A percentile compares a stretch with the other conserved stretches of the same genome.
phyloP scores from a whole-genome alignment of 2,329 filamentous ascomycete species.

The Stachybotrys elegans region DNA sequence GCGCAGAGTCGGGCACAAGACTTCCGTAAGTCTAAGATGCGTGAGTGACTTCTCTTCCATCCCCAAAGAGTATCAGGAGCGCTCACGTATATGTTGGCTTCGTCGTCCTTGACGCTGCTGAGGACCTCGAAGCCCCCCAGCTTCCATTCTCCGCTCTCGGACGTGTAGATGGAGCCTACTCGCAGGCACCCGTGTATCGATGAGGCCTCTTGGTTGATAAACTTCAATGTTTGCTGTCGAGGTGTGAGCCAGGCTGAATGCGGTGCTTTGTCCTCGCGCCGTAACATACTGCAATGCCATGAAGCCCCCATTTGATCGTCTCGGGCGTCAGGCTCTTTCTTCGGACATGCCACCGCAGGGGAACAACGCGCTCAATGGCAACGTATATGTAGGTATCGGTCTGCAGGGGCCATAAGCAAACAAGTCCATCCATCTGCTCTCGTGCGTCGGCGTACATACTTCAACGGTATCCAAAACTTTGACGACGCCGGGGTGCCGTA shows the following conservation, averaged over 20 bases:
- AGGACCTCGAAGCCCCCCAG: slow-evolving; percentile 88
- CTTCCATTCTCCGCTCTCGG: slow-evolving; percentile 97
- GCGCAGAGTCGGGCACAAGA: slow-evolving; percentile 75
- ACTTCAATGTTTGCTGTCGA: slow-evolving; percentile 79
- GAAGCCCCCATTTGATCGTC: slow-evolving; percentile 94
- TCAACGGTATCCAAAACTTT: slow-evolving; percentile 93
- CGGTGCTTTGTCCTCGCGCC: too few species aligned
- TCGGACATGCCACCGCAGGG: slow-evolving; percentile 84
- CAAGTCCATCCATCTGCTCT: background rate
- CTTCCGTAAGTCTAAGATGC: slow-evolving; percentile 70
- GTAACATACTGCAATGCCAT: slow-evolving; percentile 67
- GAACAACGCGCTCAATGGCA: slow-evolving; percentile 84
- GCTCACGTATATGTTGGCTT: slow-evolving; percentile 79
- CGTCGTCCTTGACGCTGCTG: slow-evolving; percentile 93
- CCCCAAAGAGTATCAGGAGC: background rate
- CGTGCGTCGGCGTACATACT: slow-evolving; percentile 39
- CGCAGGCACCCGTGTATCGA: slow-evolving; percentile 87
- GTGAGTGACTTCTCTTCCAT: slow-evolving; percentile 7
- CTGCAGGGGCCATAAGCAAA: slow-evolving; percentile 37
- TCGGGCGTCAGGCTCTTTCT: slow-evolving; percentile 83
- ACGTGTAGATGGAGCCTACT: slow-evolving; percentile 83
- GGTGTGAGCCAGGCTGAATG: slow-evolving; percentile 13
- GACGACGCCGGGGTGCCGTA: slow-evolving; percentile 91
- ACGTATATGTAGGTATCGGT: slow-evolving; percentile 96
- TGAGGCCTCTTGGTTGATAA: slow-evolving; percentile 88